Percentiles rank a stretch among this genome's conserved stretches.
Evolutionary conservation across 2,329 filamentous ascomycete species (phyloP).

Genomic region (Incumbomyces delicatus): DNA sequence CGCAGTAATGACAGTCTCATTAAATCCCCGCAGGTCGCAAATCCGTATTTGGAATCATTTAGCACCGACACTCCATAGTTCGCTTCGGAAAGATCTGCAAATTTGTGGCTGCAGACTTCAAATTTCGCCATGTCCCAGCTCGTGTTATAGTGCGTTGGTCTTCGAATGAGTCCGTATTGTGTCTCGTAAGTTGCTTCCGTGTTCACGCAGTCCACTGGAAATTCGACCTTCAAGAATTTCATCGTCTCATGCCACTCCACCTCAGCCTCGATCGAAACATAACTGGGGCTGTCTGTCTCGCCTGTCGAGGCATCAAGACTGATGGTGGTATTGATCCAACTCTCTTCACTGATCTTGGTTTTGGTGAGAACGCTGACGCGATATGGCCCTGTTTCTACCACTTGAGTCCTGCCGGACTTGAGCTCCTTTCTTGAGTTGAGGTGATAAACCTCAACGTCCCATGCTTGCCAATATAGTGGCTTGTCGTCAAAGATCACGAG

Average conservation of each 20-base stretch:
- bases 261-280: constrained; percentile 69
- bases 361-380: constrained; percentile 73
- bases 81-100: constrained; percentile 79
- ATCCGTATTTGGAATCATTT: constrained; percentile 94
- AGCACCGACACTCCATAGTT: constrained; percentile 85
- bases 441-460: constrained; percentile 97
- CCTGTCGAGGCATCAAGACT: constrained; percentile 61
- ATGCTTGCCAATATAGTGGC: constrained; percentile 92
- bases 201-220: constrained; percentile 83
- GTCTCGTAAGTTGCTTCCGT: constrained; percentile 93
- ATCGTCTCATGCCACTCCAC: constrained; percentile 97
- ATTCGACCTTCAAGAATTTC: constrained; percentile 98
- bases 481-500: constrained; percentile 96
- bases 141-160: constrained; percentile 97
- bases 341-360: constrained; percentile 78
- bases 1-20: constrained; percentile 85
- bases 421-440: constrained; percentile 77
- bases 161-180: constrained; percentile 77
- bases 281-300: constrained; percentile 47
- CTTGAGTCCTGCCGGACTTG: constrained; percentile 54
- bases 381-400: constrained; percentile 62
- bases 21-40: constrained; percentile 75
- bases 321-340: constrained; percentile 78
- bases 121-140: constrained; percentile 97
- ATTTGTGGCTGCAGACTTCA: constrained; percentile 92